Evolutionary conservation across 179 eudicot species (phyloP).

Genomic region (Beta macrorhiza): DNA sequence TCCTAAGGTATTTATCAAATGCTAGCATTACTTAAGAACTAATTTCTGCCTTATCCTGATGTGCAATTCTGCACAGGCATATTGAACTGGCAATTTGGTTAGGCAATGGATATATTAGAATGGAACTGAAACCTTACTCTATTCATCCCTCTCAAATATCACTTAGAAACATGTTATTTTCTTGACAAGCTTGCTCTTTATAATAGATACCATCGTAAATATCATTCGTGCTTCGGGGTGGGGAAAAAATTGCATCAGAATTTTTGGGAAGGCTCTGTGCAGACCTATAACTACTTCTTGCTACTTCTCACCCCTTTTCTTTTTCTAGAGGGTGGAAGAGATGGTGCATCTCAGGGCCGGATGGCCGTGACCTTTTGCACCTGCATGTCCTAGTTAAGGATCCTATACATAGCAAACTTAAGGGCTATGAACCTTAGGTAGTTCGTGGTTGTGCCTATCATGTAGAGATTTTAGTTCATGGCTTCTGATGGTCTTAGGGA

Average conservation of each 20-base stretch:
- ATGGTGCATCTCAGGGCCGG: not conserved
- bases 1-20: conserved; percentile 60
- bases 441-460: not conserved
- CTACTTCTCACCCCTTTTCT: not conserved
- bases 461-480: not conserved
- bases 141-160: no score
- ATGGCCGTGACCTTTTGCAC: not conserved
- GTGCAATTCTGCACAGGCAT: not conserved
- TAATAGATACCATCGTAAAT: not conserved
- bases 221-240: no score
- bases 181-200: not conserved
- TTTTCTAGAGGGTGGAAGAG: not conserved
- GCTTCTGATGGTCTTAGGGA: not conserved
- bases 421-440: not conserved
- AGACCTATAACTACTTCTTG: not conserved
- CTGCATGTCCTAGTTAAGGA: not conserved
- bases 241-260: no score
- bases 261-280: no score
- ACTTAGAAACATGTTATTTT: no score
- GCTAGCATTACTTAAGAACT: not conserved
- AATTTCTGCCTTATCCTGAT: not conserved
- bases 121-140: no score
- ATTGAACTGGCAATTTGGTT: not conserved
- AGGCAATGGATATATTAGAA: no score
- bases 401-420: not conserved